phyloP scores from a whole-genome alignment of 2,329 filamentous ascomycete genomes.

The Talaromyces sp. region DNA sequence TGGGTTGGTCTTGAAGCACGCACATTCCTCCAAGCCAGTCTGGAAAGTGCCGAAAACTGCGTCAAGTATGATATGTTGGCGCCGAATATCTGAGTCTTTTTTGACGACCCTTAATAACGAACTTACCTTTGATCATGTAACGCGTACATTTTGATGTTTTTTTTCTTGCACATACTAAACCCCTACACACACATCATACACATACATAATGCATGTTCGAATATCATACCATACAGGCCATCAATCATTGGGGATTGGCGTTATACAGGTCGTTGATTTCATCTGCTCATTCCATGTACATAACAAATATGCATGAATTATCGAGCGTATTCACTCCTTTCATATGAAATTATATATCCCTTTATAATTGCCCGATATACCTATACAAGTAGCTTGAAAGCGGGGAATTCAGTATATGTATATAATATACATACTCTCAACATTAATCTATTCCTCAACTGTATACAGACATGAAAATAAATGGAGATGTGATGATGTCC shows the following conservation, averaged over 20 bases:
- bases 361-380: not conserved
- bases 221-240: not conserved
- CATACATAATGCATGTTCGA: not conserved
- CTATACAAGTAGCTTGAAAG: not conserved
- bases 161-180: constrained; percentile 11
- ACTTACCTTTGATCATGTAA: too few relatives aligned
- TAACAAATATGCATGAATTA: not conserved
- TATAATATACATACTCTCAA: not conserved
- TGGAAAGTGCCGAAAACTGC: constrained; percentile 82
- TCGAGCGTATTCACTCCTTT: not conserved
- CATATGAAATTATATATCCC: not conserved
- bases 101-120: not conserved
- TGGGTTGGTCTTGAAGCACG: constrained; percentile 89
- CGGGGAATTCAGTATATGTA: not conserved
- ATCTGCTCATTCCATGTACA: not conserved
- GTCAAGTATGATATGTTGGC: constrained; percentile 87
- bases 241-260: not conserved
- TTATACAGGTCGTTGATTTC: not conserved
- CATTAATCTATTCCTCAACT: not conserved
- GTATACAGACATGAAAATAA: not conserved
- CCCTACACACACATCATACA: constrained; percentile 7
- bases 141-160: not conserved
- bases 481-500: not conserved
- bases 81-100: constrained; percentile 64
- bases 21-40: constrained; percentile 80